These are phyloP conservation scores for Coemansia sp. DNA, from an alignment of 192 early-diverging fungal species.

Conservation along the genomic window DNA sequence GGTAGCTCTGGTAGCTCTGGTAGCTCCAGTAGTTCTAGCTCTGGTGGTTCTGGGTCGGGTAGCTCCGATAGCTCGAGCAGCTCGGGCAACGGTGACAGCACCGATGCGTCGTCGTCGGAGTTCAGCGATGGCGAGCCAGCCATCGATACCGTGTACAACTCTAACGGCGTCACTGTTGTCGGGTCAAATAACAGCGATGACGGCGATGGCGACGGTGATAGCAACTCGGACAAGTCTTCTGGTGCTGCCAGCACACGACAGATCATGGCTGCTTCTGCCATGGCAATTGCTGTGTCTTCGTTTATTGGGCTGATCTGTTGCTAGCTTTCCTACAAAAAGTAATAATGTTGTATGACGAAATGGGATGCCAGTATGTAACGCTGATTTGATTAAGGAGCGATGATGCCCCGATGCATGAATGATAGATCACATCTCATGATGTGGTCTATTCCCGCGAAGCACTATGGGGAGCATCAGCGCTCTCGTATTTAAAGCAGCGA, in stretches of 20 bases:
- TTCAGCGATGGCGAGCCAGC: background rate
- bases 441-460: no score
- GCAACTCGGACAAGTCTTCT: background rate
- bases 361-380: no score
- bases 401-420: no score
- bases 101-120: background rate
- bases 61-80: background rate
- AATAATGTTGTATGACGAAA: no score
- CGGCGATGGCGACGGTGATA: conserved; percentile 1
- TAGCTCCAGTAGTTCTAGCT: background rate
- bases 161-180: background rate
- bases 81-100: background rate
- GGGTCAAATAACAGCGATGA: background rate
- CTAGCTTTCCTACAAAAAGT: no score
- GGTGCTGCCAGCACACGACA: background rate
- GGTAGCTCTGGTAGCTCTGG: background rate
- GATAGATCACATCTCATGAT: no score
- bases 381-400: no score
- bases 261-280: background rate
- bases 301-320: background rate
- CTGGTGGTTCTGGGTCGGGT: background rate
- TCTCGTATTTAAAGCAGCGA: no score
- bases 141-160: background rate
- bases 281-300: background rate
- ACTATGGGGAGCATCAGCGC: no score